phyloP scores from a whole-genome alignment of 208 protist genomes.

The Vickermania ingenoplastis region DNA sequence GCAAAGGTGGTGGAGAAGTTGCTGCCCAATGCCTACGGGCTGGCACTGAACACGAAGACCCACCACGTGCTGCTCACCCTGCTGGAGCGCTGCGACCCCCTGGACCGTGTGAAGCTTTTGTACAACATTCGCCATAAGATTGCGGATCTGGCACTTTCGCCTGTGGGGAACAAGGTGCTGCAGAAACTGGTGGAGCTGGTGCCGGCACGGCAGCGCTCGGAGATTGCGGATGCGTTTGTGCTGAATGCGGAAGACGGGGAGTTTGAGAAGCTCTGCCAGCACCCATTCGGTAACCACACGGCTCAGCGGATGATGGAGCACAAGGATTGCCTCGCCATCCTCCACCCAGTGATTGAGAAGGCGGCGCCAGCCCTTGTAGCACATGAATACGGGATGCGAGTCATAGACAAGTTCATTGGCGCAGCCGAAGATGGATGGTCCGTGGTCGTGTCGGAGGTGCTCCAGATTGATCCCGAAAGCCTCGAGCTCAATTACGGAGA shows the following conservation, averaged over 20 bases:
- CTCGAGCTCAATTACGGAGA: constrained; percentile 14
- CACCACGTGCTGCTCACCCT: constrained; percentile 70
- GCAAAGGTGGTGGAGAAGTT: constrained; percentile 77
- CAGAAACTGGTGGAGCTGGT: constrained; percentile 73
- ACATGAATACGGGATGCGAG: constrained; percentile 65
- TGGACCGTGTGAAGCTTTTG: constrained; percentile 67
- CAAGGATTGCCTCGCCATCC: constrained; percentile 42
- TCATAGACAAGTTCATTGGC: constrained; percentile 65
- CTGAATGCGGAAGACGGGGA: constrained; percentile 73
- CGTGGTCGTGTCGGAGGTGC: constrained; percentile 2
- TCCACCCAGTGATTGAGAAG: constrained; percentile 37
- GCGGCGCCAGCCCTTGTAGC: constrained; percentile 23
- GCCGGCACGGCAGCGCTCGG: constrained; percentile 56
- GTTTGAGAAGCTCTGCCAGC: constrained; percentile 59
- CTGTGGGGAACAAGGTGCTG: constrained; percentile 73
- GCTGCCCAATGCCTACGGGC: constrained; percentile 52
- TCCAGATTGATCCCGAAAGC: constrained; percentile 4
- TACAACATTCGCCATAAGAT: constrained; percentile 78
- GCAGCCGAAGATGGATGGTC: constrained; percentile 27
- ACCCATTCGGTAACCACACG: constrained; percentile 81
- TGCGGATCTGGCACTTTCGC: constrained; percentile 46
- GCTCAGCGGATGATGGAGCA: constrained; percentile 80
- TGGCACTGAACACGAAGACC: constrained; percentile 67
- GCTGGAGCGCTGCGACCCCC: constrained; percentile 66
- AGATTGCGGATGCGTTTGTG: constrained; percentile 78